Evolutionary conservation across 1,139 yeast species (phyloP), one percentile per base, ranked within the genome.

Genomic region (Pneumocystis sp.): DNA sequence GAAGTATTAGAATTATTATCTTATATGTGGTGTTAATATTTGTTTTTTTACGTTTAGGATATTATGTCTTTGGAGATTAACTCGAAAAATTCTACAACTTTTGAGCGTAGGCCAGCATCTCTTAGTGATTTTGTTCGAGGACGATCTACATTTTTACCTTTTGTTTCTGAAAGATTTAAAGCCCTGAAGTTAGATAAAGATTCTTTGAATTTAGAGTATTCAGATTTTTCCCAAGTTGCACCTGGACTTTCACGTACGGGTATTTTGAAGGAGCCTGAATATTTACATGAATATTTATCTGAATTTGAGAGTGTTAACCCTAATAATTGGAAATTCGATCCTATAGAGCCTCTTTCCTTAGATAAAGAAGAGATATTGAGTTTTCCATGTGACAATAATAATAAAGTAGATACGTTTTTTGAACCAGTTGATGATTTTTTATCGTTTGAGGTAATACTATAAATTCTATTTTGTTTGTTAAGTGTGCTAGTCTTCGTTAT

Each of bases 181-280:
- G 72, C 73, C 19, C 70, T 74, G 8, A 39, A 35, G 10, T 35
- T 2, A 75, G 74, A 19, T 77, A 76, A 59, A 61, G 66, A 64
- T 66, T 31, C 42, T 67, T 1, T 65, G 62, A 74, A 76, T 65
- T 42, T 71, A 70, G 78, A 78, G 1, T 77, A 82, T 64, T 97
- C 21, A 15, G 57, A 97, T 0, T 74, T 93, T 61, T 88, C 85
- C 72, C 95, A 89, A 73, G 76, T 83, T 1, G 95, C 97, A 0
- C 95, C 87, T 35, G 96, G 97, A 0, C 79, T 93, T 66, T 73
- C 82, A 3, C 79, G 97, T 68, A 96, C 97, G 0, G 77, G 91
- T 68, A 70, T 59, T 21, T 59, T 67, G 34, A 75, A 72, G 17
- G 71, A 70, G 2, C 72, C 72, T 5, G 71, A 63, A 15, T 39